Evolutionary conservation across 2,329 filamentous ascomycete species (phyloP).

Genomic region (Arthrinium puccinioides): DNA sequence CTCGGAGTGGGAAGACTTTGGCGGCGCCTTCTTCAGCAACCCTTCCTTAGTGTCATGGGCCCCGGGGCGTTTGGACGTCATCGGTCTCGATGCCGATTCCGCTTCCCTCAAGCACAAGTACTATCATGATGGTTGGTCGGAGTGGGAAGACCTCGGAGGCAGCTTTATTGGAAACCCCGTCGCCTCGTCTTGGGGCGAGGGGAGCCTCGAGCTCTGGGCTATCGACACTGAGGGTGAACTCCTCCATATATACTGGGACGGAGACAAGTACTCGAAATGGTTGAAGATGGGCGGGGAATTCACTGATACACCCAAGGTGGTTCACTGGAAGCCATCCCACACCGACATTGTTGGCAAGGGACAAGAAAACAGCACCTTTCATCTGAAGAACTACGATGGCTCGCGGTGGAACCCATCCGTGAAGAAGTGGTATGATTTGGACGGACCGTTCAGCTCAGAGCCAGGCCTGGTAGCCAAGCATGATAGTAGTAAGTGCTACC

Average conservation of each 20-base stretch:
- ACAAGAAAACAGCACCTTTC: slow-evolving; percentile 5
- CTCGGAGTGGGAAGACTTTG: slow-evolving; percentile 10
- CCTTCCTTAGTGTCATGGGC: slow-evolving; percentile 11
- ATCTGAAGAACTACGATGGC: slow-evolving; percentile 12
- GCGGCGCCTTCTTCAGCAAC: slow-evolving; percentile 8
- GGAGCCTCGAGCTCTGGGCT: slow-evolving; percentile 13
- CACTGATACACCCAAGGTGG: slow-evolving; percentile 11
- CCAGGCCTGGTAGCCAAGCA: slow-evolving; percentile 8
- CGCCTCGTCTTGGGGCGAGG: slow-evolving; percentile 10
- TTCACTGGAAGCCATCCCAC: slow-evolving; percentile 8
- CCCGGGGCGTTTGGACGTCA: slow-evolving; percentile 8
- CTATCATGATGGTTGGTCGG: slow-evolving; percentile 9
- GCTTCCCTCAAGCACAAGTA: slow-evolving; percentile 10
- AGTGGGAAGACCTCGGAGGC: slow-evolving; percentile 12
- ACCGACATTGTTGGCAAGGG: slow-evolving; percentile 13
- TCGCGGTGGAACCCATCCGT: slow-evolving; percentile 10
- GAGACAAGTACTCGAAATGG: slow-evolving; percentile 9
- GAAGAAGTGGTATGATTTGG: slow-evolving; percentile 8
- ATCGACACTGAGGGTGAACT: slow-evolving; percentile 7
- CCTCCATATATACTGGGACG: slow-evolving; percentile 13
- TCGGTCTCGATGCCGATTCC: slow-evolving; percentile 6
- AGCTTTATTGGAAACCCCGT: slow-evolving; percentile 10
- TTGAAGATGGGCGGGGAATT: slow-evolving; percentile 13
- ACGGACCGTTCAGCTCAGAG: slow-evolving; percentile 11
- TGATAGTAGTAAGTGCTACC: slow-evolving; percentile 6